Conservation (phyloP, 495 filamentous ascomycete species). For the Halenospora varia region DNA sequence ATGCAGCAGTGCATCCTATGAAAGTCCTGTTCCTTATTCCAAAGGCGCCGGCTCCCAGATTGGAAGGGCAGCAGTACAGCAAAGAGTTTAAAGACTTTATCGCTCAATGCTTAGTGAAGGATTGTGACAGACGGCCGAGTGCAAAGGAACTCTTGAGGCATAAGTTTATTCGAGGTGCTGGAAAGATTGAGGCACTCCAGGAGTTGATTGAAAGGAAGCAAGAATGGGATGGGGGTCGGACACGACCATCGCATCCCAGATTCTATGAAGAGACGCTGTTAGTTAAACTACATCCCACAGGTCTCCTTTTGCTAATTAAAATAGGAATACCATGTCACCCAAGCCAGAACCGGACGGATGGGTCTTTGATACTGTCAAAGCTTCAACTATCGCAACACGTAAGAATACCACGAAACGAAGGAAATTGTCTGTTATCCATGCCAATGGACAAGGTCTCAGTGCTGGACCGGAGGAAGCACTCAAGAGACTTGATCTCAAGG, state of each 20-base stretch:
- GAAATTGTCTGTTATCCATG: constrained; percentile 41
- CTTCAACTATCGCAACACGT: constrained; percentile 35
- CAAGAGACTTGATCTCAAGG: constrained; percentile 56
- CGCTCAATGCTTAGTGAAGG: constrained; percentile 82
- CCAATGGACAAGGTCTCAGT: constrained; percentile 28
- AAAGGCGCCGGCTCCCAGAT: constrained; percentile 77
- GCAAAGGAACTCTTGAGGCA: constrained; percentile 90
- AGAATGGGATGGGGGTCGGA: constrained; percentile 66
- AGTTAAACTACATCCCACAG: constrained; percentile 26
- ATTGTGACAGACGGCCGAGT: constrained; percentile 75
- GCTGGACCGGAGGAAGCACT: constrained; percentile 47
- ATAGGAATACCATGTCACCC: constrained; percentile 56
- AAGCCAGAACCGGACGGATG: constrained; percentile 78
- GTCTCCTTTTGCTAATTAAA: constrained; percentile 22
- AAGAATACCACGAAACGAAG: constrained; percentile 26
- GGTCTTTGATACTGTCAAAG: constrained; percentile 97
- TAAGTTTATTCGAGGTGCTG: constrained; percentile 80
- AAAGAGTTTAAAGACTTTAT: constrained; percentile 93
- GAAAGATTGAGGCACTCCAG: constrained; percentile 77
- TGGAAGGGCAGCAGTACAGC: constrained; percentile 83
- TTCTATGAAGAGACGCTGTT: constrained; percentile 88
- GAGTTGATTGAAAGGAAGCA: constrained; percentile 85
- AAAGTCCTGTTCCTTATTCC: constrained; percentile 98
- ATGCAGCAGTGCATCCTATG: constrained; percentile 92
- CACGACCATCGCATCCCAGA: constrained; percentile 55